Conservation (phyloP, 1,139 yeast genomes). For the Kodamaea sp. region DNA sequence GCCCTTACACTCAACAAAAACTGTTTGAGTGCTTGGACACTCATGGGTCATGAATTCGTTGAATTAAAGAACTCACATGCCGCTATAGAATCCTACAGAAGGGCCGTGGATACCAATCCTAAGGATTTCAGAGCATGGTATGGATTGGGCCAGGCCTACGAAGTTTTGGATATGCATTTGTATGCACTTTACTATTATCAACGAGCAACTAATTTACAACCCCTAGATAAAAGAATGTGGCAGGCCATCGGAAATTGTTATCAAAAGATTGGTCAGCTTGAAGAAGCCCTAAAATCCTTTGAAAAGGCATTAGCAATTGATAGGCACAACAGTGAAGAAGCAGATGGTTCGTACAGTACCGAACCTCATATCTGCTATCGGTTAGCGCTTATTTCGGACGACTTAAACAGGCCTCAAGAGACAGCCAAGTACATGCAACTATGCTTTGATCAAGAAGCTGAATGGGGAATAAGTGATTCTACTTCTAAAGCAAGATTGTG, state of each 20-base stretch:
- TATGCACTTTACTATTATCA: slow-evolving; percentile 93
- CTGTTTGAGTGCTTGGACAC: slow-evolving; percentile 93
- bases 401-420: slow-evolving; percentile 50
- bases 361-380: slow-evolving; percentile 62
- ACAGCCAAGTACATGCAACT: slow-evolving; percentile 69
- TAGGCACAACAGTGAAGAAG: slow-evolving; percentile 23
- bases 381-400: slow-evolving; percentile 68
- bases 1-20: slow-evolving; percentile 81
- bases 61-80: slow-evolving; percentile 96
- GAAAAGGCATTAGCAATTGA: slow-evolving; percentile 58
- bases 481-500: slow-evolving; percentile 82
- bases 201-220: slow-evolving; percentile 84
- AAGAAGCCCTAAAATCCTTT: slow-evolving; percentile 64
- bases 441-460: slow-evolving; percentile 68
- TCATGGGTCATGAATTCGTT: slow-evolving; percentile 98
- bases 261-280: slow-evolving; percentile 70
- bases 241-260: slow-evolving; percentile 90
- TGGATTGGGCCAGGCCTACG: slow-evolving; percentile 97
- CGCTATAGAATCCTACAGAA: slow-evolving; percentile 91
- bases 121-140: slow-evolving; percentile 98
- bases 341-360: slow-evolving; percentile 19
- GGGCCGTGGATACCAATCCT: slow-evolving; percentile 88
- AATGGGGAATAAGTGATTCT: slow-evolving; percentile 73
- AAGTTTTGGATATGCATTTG: slow-evolving; percentile 91
- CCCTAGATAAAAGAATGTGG: slow-evolving; percentile 95